Conservation (phyloP, 225 moss, liverwort and hornwort species). For the Marchantia polymorpha region DNA sequence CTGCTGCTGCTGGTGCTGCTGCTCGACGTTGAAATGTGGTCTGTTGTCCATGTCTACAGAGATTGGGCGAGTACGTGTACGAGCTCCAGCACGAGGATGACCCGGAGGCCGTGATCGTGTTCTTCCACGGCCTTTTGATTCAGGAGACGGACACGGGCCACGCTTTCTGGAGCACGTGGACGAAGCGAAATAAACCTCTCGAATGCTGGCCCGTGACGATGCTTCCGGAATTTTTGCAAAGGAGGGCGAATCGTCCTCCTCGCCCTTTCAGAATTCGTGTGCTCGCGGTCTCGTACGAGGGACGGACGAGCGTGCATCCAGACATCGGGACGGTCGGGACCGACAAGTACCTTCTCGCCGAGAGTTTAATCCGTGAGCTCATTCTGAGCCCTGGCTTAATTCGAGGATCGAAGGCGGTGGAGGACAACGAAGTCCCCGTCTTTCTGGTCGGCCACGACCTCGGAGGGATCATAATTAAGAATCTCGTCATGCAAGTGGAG, state of each 20-base stretch:
- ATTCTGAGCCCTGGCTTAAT: background rate
- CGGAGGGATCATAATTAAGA: conserved; percentile 6
- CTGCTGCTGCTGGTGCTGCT: too few species aligned
- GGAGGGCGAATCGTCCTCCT: too few species aligned
- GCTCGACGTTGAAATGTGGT: too few species aligned
- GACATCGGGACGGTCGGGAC: background rate
- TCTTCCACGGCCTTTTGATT: background rate
- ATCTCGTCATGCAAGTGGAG: background rate
- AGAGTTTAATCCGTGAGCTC: background rate
- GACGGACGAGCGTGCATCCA: background rate
- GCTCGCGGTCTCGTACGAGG: background rate
- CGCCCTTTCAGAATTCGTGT: conserved; percentile 4
- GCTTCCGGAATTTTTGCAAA: background rate
- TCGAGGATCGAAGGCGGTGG: too few species aligned
- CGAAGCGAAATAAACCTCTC: background rate
- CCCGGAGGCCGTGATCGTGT: background rate
- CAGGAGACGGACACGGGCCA: background rate
- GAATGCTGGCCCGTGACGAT: conserved; percentile 8
- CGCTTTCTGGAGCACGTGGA: conserved; percentile 14
- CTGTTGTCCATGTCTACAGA: background rate
- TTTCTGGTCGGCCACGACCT: conserved; percentile 14
- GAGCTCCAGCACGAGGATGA: background rate
- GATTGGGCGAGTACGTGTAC: background rate
- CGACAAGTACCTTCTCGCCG: background rate
- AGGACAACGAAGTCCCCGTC: background rate